Evolutionary conservation across 805 yeast genomes (phyloP).

Genomic region (Ogataea nakhonphanomensis): DNA sequence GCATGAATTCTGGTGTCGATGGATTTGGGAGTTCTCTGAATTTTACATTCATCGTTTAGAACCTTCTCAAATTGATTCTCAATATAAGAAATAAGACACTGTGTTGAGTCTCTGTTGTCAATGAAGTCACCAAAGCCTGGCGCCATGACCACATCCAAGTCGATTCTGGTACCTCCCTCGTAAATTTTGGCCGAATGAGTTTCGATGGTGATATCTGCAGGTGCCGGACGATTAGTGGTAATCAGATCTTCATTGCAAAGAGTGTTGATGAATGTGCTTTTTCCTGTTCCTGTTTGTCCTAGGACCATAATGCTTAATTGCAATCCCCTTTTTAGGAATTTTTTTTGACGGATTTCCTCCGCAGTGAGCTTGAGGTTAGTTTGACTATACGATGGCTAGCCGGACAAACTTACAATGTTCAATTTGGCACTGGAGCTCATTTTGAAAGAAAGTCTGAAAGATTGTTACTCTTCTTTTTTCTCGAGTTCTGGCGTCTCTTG

Average conservation of each 20-base stretch:
- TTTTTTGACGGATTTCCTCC: constrained; percentile 37
- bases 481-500: constrained; percentile 1
- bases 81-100: constrained; percentile 59
- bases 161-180: constrained; percentile 47
- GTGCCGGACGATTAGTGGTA: constrained; percentile 39
- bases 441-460: constrained; percentile 2
- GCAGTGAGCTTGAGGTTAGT: constrained; percentile 26
- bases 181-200: constrained; percentile 33
- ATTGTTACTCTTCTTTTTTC: constrained; percentile 4
- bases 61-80: constrained; percentile 72
- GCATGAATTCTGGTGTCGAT: constrained; percentile 77
- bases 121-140: constrained; percentile 74
- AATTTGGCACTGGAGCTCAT: constrained; percentile 23
- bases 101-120: constrained; percentile 60
- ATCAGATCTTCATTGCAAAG: constrained; percentile 56
- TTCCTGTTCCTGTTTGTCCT: constrained; percentile 66
- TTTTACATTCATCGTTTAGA: constrained; percentile 70
- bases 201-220: constrained; percentile 28
- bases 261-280: constrained; percentile 76
- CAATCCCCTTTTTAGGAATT: constrained; percentile 48
- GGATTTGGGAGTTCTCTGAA: constrained; percentile 39
- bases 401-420: constrained; percentile 18
- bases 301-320: constrained; percentile 47
- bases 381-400: background rate
- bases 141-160: constrained; percentile 59